phyloP scores from a whole-genome alignment of 2,329 filamentous ascomycete genomes.

The Erysiphe pulchra region DNA sequence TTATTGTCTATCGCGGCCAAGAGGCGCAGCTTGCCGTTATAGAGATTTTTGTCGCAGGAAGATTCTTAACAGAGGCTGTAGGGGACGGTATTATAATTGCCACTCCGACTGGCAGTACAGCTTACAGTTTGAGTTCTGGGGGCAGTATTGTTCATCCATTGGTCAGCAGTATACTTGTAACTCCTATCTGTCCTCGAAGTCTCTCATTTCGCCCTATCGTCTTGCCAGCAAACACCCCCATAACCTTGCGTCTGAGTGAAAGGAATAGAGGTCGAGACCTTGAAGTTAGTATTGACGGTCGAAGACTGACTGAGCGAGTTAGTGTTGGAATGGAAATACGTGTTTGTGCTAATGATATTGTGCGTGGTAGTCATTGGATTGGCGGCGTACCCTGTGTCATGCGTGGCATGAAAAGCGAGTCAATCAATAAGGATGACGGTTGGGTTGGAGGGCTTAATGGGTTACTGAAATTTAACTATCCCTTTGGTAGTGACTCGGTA shows the following conservation, averaged over 20 bases:
- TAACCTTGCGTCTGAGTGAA: constrained; percentile 57
- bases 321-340: constrained; percentile 60
- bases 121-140: constrained; percentile 80
- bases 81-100: constrained; percentile 88
- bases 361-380: constrained; percentile 24
- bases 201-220: constrained; percentile 82
- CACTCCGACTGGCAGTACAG: constrained; percentile 83
- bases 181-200: constrained; percentile 79
- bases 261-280: constrained; percentile 54
- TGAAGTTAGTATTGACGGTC: constrained; percentile 57
- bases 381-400: constrained; percentile 88
- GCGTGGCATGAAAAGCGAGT: constrained; percentile 22
- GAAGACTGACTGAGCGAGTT: constrained; percentile 36
- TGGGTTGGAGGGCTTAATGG: constrained; percentile 94
- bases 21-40: constrained; percentile 80
- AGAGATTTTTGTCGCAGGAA: constrained; percentile 69
- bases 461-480: constrained; percentile 88
- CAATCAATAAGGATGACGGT: constrained; percentile 48
- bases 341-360: constrained; percentile 65
- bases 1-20: constrained; percentile 74
- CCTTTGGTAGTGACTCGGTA: constrained; percentile 41
- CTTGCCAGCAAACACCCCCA: constrained; percentile 60
- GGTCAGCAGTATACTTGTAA: constrained; percentile 68
- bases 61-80: constrained; percentile 78
- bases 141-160: constrained; percentile 87